Percentiles rank a stretch among this genome's conserved stretches.
Conservation (phyloP, 2,329 filamentous ascomycete genomes). For the Clarireedia paspali region DNA sequence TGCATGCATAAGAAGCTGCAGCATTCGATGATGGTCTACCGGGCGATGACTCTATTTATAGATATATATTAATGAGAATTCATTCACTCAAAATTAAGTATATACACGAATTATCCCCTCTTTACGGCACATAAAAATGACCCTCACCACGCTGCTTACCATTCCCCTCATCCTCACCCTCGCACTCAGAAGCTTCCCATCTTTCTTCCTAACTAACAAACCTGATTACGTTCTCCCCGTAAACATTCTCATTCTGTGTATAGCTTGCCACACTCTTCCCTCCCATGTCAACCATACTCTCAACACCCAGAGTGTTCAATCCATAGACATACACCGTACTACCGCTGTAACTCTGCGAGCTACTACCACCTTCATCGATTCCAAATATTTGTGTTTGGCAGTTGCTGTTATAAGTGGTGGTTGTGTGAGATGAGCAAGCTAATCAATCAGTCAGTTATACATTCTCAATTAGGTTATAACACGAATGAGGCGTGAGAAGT, state of each 20-base stretch:
- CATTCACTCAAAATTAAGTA: no score
- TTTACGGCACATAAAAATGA: no score
- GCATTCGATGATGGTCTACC: no score
- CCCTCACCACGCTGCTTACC: no score
- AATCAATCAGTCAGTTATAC: neutral
- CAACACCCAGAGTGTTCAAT: slow-evolving; percentile 17
- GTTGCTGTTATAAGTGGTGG: slow-evolving; percentile 9
- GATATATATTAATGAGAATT: no score
- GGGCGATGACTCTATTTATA: no score
- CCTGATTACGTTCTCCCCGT: slow-evolving; percentile 14
- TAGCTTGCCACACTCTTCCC: slow-evolving; percentile 10
- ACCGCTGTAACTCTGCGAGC: neutral
- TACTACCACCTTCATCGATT: slow-evolving; percentile 12
- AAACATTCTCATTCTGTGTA: slow-evolving; percentile 15
- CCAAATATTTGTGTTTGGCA: slow-evolving; percentile 19
- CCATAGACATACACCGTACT: slow-evolving; percentile 15
- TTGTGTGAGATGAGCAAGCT: slow-evolving; percentile 12
- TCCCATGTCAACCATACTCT: slow-evolving; percentile 17
- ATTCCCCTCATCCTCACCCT: neutral
- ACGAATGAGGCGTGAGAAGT: neutral
- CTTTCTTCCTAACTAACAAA: slow-evolving; percentile 7
- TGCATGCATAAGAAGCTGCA: no score
- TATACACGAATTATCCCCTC: neutral
- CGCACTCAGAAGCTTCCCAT: no score
- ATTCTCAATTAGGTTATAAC: neutral